Conservation (phyloP, 2,329 filamentous ascomycete genomes). For the Albophoma yamanashiensis region DNA sequence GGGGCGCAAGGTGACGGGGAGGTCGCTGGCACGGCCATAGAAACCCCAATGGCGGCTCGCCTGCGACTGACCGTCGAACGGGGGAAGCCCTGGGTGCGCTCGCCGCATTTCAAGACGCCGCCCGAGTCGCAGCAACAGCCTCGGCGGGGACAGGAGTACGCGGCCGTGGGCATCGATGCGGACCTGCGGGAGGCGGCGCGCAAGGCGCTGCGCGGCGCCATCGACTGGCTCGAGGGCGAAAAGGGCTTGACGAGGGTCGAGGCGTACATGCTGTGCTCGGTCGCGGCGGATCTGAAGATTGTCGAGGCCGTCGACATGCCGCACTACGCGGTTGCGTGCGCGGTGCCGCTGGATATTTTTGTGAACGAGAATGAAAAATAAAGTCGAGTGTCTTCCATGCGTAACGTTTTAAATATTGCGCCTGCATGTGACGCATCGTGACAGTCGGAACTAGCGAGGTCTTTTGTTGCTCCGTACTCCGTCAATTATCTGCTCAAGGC, state of each 20-base stretch:
- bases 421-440: neutral
- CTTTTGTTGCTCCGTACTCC: neutral
- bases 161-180: conserved; percentile 33
- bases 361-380: conserved; percentile 3
- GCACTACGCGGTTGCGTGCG: conserved; percentile 39
- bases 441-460: no score
- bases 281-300: conserved; percentile 38
- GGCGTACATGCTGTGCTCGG: conserved; percentile 40
- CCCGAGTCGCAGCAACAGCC: neutral
- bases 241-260: conserved; percentile 34
- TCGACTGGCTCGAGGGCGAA: conserved; percentile 35
- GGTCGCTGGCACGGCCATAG: conserved; percentile 45
- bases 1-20: conserved; percentile 44
- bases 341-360: conserved; percentile 37
- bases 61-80: conserved; percentile 37
- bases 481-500: neutral
- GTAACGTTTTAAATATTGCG: neutral
- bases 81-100: conserved; percentile 31
- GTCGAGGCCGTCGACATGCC: conserved; percentile 43
- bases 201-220: conserved; percentile 34
- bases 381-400: neutral
- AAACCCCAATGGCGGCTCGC: conserved; percentile 38
- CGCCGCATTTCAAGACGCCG: conserved; percentile 35
- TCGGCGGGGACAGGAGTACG: conserved; percentile 26
- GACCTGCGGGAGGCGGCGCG: conserved; percentile 36